These are phyloP conservation scores for Coemansia sp. DNA, from an alignment of 192 early-diverging fungal species.

Conservation along the genomic window DNA sequence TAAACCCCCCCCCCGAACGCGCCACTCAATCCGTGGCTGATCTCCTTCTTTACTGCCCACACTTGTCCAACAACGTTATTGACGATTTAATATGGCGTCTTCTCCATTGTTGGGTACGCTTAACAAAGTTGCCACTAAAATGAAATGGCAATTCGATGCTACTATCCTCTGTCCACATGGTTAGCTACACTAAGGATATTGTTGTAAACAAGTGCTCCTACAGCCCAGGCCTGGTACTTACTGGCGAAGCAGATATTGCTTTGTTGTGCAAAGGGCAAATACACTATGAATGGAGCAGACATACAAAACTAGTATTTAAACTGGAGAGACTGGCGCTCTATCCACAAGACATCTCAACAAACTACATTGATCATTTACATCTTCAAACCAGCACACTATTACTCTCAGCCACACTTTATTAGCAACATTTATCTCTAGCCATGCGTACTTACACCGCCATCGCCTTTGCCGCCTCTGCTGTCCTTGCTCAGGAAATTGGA, in stretches of 20 bases:
- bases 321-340: background rate
- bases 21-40: conserved; percentile 3
- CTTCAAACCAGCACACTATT: background rate
- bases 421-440: conserved; percentile 10
- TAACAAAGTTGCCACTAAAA: conserved; percentile 9
- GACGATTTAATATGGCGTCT: conserved; percentile 11
- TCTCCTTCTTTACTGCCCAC: background rate
- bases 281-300: background rate
- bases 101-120: background rate
- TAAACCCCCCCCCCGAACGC: background rate
- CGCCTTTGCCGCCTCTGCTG: conserved; percentile 33
- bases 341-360: background rate
- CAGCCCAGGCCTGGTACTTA: background rate
- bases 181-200: background rate
- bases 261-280: too few species aligned
- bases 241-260: background rate
- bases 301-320: background rate
- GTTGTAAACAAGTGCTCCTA: too few species aligned
- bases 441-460: conserved; percentile 51
- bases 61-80: background rate
- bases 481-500: conserved; percentile 45
- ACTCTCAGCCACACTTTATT: background rate
- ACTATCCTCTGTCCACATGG: background rate
- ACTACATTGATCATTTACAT: background rate
- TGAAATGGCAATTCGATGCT: background rate